Evolutionary conservation across 2,329 filamentous ascomycete species (phyloP), one percentile per base, ranked within the genome.

Genomic region (Triangularia verruculosa): DNA sequence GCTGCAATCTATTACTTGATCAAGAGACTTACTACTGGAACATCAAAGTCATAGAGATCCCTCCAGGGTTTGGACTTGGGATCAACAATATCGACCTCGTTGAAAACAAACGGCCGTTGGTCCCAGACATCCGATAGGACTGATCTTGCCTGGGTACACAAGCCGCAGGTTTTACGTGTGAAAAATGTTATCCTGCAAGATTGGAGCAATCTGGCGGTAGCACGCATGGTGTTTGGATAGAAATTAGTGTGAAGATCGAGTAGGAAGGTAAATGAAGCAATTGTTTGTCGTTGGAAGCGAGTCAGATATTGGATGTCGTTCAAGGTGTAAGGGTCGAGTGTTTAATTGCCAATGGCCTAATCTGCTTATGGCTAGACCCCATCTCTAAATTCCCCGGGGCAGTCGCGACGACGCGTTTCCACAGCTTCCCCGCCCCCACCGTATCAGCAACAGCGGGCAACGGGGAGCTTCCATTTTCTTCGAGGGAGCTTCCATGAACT

Each of bases 1-100:
- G 15, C n/a, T 54, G 6, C 4, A 22, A 4, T 22, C 6, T 11
- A 12, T 27, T n/a, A 7, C 17, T 25, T 8, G 22, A 6, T 11
- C 32, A 4, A 22, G 15, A 57, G 32, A 75, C 82, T 71, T 79
- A 93, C 90, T 72, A 93, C 91, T 0, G 91, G 91, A 7, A 91
- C 90, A 69, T 94, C 91, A 73, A 93, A 91, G 63, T 93, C 90
- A 73, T 94, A 94, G 1, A 92, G 72, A 57, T 88, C 82, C 71
- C 85, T 87, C 91, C 91, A 94, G 24, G 79, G 77, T 66, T 86
- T 83, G 15, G 83, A 82, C 25, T 86, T 83, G 0, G 83, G 80
- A 57, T 83, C 82, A 77, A 90, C 86, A 57, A 93, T 86, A 72
- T 93, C 83, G 65, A 91, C 80, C 74, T 93, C 89, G 7, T 80